Base-by-base conservation (phyloP, 345 rosid species). In the Theobroma cacao region DNA sequence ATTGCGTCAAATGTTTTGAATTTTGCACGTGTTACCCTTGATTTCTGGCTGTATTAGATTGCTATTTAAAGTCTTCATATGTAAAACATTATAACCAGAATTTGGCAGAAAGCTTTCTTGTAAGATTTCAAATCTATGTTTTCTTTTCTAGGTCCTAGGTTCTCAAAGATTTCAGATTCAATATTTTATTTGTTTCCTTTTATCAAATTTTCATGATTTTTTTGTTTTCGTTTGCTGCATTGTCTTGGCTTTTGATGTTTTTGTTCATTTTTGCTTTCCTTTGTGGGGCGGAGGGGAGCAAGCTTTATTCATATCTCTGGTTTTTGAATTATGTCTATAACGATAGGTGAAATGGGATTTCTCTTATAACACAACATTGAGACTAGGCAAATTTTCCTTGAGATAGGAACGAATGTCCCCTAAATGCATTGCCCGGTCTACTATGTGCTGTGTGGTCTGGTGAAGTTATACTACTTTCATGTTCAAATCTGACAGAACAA, bases 61-160 rank as follows among this genome's bases (percentile, higher is more conserved):
- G 8, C 61, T 64, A 76, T n/a, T 45, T 47, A 65, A 20, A 64
- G 50, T 66, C 52, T 66, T 63, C 18, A 9, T 50, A 52, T 22
- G 40, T 26, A 36, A n/a, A 66, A 55, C 30, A 30, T 11, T 41
- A 26, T 30, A 10, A 7, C 72, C 64, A 55, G 33, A 60, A 43
- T 30, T 61, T 41, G 45, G 12, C 20, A 65, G 67, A 33, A 65
- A 59, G 28, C 13, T 61, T 61, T 75, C 55, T 15, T 26, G 41
- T 60, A 65, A 36, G 56, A 67, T 53, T 77, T 64, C 71, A 56
- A 77, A 77, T 77, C 80, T 66, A 65, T 28, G 26, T 43, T 77
- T 40, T 53, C 56, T 55, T 34, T 65, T 64, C 41, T 2, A 18
- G 41, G 31, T 77, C 4, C n/a, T 77, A 41, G 24, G 12, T 65